Conservation (phyloP, 768 basidiomycete genomes). For the Xerocomellus dryophilus region DNA sequence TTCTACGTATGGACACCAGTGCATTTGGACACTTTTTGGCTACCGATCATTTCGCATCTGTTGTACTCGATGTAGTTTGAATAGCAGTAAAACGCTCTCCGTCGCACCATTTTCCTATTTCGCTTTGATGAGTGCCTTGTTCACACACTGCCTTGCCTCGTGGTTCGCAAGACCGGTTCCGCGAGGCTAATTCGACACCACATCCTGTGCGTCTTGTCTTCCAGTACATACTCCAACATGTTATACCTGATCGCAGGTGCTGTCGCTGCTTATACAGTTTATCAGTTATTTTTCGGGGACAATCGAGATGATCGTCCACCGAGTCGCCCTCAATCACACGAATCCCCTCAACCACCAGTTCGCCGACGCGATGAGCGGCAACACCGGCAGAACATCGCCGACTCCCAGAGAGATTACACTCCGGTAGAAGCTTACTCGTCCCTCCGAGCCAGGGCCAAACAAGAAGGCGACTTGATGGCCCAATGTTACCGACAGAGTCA, state of each 20-base stretch:
- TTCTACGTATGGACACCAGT: not conserved
- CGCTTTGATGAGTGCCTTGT: not conserved
- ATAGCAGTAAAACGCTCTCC: not conserved
- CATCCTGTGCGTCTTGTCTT: not conserved
- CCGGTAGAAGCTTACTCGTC: conserved; percentile 44
- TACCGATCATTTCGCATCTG: conserved; percentile 2
- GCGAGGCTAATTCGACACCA: not conserved
- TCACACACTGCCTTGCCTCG: not conserved
- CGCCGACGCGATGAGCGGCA: conserved; percentile 11
- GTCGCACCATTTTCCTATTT: not conserved
- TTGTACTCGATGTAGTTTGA: conserved; percentile 9
- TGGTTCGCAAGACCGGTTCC: not conserved
- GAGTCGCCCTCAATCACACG: not conserved
- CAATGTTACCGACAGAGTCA: conserved; percentile 63
- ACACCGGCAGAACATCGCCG: not conserved
- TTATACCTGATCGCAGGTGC: conserved; percentile 12
- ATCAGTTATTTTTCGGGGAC: conserved; percentile 9
- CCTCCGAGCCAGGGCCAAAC: conserved; percentile 70
- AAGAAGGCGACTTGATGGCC: conserved; percentile 75
- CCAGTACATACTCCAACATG: conserved; percentile 2
- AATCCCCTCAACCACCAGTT: not conserved
- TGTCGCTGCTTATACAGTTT: conserved; percentile 9
- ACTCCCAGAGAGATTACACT: not conserved
- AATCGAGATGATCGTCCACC: conserved; percentile 3
- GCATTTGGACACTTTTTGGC: conserved; percentile 3